Percentiles rank a stretch among this genome's conserved stretches.
phyloP scores from a whole-genome alignment of 345 rosid genomes.

The Lumnitzera littorea region DNA sequence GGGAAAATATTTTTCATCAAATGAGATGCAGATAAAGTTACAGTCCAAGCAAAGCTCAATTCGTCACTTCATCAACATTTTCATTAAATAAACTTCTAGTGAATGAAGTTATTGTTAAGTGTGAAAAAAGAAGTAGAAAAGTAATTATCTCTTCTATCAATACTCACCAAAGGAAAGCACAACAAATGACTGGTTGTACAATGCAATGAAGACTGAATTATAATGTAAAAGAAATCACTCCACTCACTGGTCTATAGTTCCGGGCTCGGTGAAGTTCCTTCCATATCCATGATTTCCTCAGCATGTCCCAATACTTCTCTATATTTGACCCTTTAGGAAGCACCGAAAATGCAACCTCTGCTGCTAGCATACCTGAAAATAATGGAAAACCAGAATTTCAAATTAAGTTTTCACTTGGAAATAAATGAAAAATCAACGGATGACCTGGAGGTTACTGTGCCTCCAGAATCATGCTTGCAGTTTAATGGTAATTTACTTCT shows the following conservation, averaged over 20 bases:
- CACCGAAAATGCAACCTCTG: constrained; percentile 73
- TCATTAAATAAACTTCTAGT: too few species aligned
- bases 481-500: too few species aligned
- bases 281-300: constrained; percentile 87
- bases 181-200: too few species aligned
- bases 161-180: too few species aligned
- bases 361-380: constrained; percentile 87
- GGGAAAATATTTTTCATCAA: neutral
- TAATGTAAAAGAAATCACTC: constrained; percentile 1
- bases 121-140: too few species aligned
- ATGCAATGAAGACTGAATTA: neutral
- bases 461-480: too few species aligned
- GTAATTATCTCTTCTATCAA: too few species aligned
- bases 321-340: constrained; percentile 49
- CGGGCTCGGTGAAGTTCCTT: constrained; percentile 72
- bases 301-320: constrained; percentile 65
- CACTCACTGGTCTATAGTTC: constrained; percentile 85
- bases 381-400: neutral
- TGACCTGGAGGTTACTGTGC: too few species aligned
- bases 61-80: too few species aligned
- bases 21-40: too few species aligned
- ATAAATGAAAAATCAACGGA: neutral
- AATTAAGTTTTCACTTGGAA: neutral
- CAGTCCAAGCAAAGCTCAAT: too few species aligned
- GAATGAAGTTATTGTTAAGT: too few species aligned